Evolutionary conservation across 345 rosid species (phyloP), one percentile per base, ranked within the genome.

Genomic region (Iberis pinnata): DNA sequence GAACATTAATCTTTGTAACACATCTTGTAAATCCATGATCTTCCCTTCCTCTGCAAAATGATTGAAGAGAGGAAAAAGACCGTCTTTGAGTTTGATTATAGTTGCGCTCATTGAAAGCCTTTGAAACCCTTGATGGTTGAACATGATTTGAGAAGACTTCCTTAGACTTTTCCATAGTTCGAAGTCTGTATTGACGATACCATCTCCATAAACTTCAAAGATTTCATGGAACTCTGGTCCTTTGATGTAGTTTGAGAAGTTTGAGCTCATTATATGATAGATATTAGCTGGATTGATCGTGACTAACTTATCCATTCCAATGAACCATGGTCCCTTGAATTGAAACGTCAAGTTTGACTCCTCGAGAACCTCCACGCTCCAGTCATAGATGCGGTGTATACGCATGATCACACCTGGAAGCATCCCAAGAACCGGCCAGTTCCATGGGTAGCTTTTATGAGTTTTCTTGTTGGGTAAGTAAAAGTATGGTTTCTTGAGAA

Each of bases 1-100:
- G 9, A 76, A 74, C 14, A 64, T 64, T 22, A 72, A 68, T 50
- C 80, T 61, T 20, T 67, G 63, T 27, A 76, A 61, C 57, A 76
- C 20, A 53, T 71, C 72, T n/a, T 76, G 78, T 19, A 70, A 57
- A 36, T 76, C 56, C 12, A 70, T 40, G 0, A 50, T 17, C 10
- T 10, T 38, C 9, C 15, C 25, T 35, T 54, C 43, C 43, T 64
- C 39, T 6, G 49, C 25, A 35, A 27, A 69, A 12, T 24, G 56
- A 11, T 41, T 61, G 3, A 74, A 64, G 22, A 70, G 46, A 18
- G 75, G 73, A 8, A 67, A 3, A 12, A 67, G 59, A 0, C 58
- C 65, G 0, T 41, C 13, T 4, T 60, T 33, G 19, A 71, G 16
- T 42, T 65, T 66, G 5, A 7, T 39, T 8, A 2, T 8, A 2